These are phyloP conservation scores for Albugo candida DNA, from an alignment of 352 stramenopile species.

Conservation along the genomic window DNA sequence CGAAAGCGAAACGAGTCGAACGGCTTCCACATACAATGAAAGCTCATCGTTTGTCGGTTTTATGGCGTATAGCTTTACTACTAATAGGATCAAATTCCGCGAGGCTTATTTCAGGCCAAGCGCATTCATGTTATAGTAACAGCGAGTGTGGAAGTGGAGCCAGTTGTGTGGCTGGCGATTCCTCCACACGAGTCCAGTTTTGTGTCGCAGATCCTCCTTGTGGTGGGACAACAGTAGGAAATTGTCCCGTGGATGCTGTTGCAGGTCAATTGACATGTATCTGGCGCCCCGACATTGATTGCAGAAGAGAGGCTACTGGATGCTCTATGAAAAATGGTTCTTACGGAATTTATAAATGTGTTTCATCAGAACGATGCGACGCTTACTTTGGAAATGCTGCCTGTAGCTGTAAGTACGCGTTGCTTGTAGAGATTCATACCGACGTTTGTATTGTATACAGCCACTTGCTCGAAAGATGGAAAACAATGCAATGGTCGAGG, in stretches of 20 bases:
- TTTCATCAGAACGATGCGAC: conserved; percentile 57
- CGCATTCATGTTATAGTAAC: conserved; percentile 20
- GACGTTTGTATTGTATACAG: conserved; percentile 5
- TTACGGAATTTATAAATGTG: conserved; percentile 58
- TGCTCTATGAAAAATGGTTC: conserved; percentile 15
- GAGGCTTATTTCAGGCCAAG: too few species aligned
- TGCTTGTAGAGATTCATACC: not conserved
- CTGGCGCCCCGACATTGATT: conserved; percentile 11
- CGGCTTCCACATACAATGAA: too few species aligned
- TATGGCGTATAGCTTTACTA: too few species aligned
- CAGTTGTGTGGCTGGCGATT: conserved; percentile 58
- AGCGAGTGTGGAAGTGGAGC: conserved; percentile 36
- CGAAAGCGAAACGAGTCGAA: too few species aligned
- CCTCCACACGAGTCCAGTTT: conserved; percentile 28
- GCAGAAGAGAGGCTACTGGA: not conserved
- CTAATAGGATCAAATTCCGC: too few species aligned
- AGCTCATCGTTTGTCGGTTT: too few species aligned
- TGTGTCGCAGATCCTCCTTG: conserved; percentile 43
- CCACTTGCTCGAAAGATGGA: conserved; percentile 18
- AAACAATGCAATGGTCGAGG: conserved; percentile 52
- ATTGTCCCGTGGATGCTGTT: conserved; percentile 29
- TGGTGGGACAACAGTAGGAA: conserved; percentile 21
- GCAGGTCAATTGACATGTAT: conserved; percentile 59
- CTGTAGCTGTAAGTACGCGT: conserved; percentile 27
- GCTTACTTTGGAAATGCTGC: conserved; percentile 27